These are phyloP conservation scores for Penicillium cinerascens DNA, from an alignment of 495 filamentous ascomycete species.

Conservation along the genomic window DNA sequence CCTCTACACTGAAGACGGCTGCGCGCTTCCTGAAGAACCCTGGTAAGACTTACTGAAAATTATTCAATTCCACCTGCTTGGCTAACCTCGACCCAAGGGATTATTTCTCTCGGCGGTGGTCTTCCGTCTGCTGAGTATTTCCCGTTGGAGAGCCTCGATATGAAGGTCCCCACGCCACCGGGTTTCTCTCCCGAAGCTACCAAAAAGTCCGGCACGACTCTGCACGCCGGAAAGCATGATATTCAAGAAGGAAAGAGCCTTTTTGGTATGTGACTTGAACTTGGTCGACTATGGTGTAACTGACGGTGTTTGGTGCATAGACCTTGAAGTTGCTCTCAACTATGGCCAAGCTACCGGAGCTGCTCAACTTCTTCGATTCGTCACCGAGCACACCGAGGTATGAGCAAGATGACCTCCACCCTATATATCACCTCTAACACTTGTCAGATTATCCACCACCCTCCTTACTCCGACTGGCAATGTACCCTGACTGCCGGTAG, in stretches of 20 bases:
- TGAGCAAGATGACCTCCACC: neutral
- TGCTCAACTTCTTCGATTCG: constrained; percentile 80
- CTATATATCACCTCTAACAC: neutral
- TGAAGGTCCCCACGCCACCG: constrained; percentile 64
- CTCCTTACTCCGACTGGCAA: constrained; percentile 74
- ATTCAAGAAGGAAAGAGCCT: constrained; percentile 58
- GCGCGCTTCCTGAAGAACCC: constrained; percentile 71
- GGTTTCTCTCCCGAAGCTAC: constrained; percentile 69
- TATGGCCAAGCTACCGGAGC: constrained; percentile 85
- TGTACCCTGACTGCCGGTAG: constrained; percentile 71
- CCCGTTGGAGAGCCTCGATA: constrained; percentile 65
- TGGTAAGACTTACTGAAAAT: constrained; percentile 34
- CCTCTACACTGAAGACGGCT: constrained; percentile 72
- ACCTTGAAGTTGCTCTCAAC: constrained; percentile 81
- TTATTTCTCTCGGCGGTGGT: constrained; percentile 90
- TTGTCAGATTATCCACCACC: constrained; percentile 38
- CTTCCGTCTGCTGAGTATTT: constrained; percentile 88
- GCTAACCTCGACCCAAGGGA: constrained; percentile 23
- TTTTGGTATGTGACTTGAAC: constrained; percentile 43
- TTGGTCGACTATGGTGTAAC: neutral
- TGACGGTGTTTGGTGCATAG: constrained; percentile 26
- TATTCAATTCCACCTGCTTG: neutral
- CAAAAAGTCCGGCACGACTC: constrained; percentile 44
- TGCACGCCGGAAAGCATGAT: constrained; percentile 79
- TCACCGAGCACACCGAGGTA: constrained; percentile 89